Percentiles rank a stretch among this genome's conserved stretches.
These are phyloP conservation scores for Cordyceps cicadae DNA, from an alignment of 2,329 filamentous ascomycete species.

Conservation along the genomic window DNA sequence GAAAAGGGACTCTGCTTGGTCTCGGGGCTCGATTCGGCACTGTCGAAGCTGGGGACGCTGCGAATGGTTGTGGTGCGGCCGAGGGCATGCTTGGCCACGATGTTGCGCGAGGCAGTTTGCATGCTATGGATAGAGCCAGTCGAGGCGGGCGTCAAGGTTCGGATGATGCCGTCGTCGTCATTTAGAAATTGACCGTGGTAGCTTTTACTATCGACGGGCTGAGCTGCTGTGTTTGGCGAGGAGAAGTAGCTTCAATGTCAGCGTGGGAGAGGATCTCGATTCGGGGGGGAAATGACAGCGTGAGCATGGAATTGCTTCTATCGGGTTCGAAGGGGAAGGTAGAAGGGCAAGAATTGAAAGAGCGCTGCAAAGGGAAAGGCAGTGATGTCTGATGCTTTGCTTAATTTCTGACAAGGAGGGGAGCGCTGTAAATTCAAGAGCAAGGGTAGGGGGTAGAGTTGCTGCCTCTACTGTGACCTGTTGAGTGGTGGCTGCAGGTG, in stretches of 20 bases:
- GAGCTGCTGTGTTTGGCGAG: constrained; percentile 1
- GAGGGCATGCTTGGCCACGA: constrained; percentile 23
- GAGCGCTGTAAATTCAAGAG: background rate
- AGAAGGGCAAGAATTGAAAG: background rate
- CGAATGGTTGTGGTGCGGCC: constrained; percentile 42
- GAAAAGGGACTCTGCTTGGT: constrained; percentile 45
- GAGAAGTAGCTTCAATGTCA: background rate
- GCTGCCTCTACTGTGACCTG: too few species aligned
- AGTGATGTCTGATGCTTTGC: constrained; percentile 2
- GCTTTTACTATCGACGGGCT: constrained; percentile 14
- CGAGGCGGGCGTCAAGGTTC: constrained; percentile 31
- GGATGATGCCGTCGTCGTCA: constrained; percentile 23
- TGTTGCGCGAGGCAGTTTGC: constrained; percentile 20
- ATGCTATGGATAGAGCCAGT: constrained; percentile 33
- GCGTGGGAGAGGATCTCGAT: background rate
- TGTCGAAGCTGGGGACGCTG: constrained; percentile 48
- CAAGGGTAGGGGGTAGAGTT: background rate
- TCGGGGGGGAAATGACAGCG: background rate
- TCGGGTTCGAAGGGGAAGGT: background rate
- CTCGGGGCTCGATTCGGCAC: constrained; percentile 36
- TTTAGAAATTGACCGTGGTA: constrained; percentile 20
- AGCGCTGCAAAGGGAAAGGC: background rate
- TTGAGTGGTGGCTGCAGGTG: too few species aligned
- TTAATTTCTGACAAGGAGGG: constrained; percentile 8
- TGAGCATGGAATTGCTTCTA: background rate